Evolutionary conservation across 768 basidiomycete species (phyloP), one percentile per base, ranked within the genome.

Genomic region (Pleurotus tuoliensis): DNA sequence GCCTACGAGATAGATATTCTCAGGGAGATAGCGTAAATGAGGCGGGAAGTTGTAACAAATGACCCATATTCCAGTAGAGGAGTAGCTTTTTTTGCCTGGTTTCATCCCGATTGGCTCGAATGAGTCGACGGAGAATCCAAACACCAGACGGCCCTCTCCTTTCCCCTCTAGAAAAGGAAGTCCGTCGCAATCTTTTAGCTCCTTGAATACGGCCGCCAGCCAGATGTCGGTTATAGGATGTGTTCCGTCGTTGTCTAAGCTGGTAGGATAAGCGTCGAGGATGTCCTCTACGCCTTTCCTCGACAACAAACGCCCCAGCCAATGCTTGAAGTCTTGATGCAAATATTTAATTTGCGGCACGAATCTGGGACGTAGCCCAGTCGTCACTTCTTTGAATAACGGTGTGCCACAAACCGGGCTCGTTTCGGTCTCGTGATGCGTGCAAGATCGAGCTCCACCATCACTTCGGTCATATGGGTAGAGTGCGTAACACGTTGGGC

Each of bases 281-380:
- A 62, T 46, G 8, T 66, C 62, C 41, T 69, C 67, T 13, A 70
- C 65, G 1, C 64, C 66, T 25, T 60, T 62, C 4, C 69, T 43
- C 5, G 64, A 68, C 1, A 69, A 45, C 4, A 70, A 22, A 3
- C 63, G 60, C 1, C 63, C 68, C 3, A 69, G n/a, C 68, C 69
- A 69, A 2, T 58, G 24, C 47, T 66, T 65, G 4, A 69, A 16
- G 2, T 55, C 54, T 4, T 69, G 66, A 45, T 67, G 63, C 3
- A 64, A 54, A 45, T 65, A 66, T n/a, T 44, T 63, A 0, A 44
- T 22, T 6, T 55, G 41, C 20, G 65, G 60, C n/a, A 47, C 24
- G 18, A 13, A 47, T 46, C 22, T 56, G 13, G 12, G 45, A 34
- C 47, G 40, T 8, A 22, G 55, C 25, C 24, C 48, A 16, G 44